These are phyloP conservation scores for Fusarium heterosporum DNA, from an alignment of 2,329 filamentous ascomycete genomes.

Conservation along the genomic window DNA sequence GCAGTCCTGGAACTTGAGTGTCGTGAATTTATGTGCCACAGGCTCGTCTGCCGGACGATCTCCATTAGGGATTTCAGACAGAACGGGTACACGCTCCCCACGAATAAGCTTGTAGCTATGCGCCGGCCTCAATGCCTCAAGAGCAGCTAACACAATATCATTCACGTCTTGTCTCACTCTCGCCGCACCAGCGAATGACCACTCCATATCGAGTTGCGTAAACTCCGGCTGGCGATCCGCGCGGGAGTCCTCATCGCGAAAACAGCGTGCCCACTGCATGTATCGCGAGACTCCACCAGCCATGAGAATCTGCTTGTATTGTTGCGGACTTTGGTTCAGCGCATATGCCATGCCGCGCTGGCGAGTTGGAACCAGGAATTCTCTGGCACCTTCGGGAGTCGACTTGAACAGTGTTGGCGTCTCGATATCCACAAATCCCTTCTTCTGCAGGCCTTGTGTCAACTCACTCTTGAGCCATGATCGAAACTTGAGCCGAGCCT, in stretches of 20 bases:
- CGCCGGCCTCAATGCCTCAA: constrained; percentile 47
- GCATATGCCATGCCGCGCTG: constrained; percentile 84
- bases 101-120: constrained; percentile 73
- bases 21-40: constrained; percentile 50
- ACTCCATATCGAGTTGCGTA: constrained; percentile 92
- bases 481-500: constrained; percentile 77
- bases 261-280: constrained; percentile 94
- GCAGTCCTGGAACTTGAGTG: constrained; percentile 56
- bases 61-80: constrained; percentile 44
- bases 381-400: constrained; percentile 92
- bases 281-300: constrained; percentile 85
- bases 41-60: constrained; percentile 28
- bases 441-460: constrained; percentile 65
- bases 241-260: constrained; percentile 92
- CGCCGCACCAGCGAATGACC: constrained; percentile 78
- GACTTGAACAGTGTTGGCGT: constrained; percentile 97
- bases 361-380: constrained; percentile 92
- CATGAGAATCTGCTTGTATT: constrained; percentile 99
- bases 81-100: constrained; percentile 51
- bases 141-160: constrained; percentile 50
- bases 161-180: constrained; percentile 52
- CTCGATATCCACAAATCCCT: constrained; percentile 82
- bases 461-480: constrained; percentile 65
- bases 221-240: constrained; percentile 97
- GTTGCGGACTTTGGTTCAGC: constrained; percentile 94